phyloP scores from a whole-genome alignment of 306 rosid genomes.

The Lagenaria siceraria region DNA sequence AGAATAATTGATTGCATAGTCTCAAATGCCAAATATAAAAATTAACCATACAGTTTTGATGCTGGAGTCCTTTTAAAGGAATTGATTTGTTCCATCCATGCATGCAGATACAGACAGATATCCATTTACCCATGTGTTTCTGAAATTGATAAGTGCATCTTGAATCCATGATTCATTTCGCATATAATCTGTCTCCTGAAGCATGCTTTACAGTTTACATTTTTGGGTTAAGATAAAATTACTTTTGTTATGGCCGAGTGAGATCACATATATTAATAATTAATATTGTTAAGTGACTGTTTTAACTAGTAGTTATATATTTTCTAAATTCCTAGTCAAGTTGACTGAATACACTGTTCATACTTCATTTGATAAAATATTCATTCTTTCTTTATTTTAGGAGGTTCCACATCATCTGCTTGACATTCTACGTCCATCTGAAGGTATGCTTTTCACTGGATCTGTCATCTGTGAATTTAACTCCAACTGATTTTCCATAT shows the following conservation, averaged over 20 bases:
- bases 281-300: neutral
- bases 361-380: neutral
- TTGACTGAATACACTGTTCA: neutral
- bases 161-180: neutral
- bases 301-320: neutral
- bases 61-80: neutral
- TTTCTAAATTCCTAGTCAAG: neutral
- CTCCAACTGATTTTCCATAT: neutral
- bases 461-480: conserved; percentile 9
- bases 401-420: conserved; percentile 82
- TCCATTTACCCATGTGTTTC: neutral
- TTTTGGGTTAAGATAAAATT: neutral
- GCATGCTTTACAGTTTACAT: neutral
- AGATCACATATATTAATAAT: neutral
- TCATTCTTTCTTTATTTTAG: conserved; percentile 24
- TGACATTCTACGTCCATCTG: conserved; percentile 64
- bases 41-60: neutral
- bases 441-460: conserved; percentile 45
- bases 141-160: neutral
- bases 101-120: neutral
- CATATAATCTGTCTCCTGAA: neutral
- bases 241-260: neutral
- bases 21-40: neutral
- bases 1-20: neutral
- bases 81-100: neutral